Percentiles rank a stretch among this genome's conserved stretches.
Conservation (phyloP, 1,139 yeast species). For the Lodderomyces theae region DNA sequence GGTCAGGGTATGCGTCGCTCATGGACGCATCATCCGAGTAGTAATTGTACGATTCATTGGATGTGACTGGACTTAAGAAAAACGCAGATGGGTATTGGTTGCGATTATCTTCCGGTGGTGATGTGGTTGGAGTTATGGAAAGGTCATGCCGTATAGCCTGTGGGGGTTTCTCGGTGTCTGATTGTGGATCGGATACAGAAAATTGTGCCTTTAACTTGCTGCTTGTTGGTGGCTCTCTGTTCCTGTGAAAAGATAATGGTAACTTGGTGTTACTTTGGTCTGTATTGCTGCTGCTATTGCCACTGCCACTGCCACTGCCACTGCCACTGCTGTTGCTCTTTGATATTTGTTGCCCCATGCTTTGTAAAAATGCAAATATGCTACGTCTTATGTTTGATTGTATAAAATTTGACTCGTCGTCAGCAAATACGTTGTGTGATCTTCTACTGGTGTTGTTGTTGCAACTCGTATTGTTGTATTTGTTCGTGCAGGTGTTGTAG, state of each 20-base stretch:
- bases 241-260: neutral
- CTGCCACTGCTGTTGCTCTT: neutral
- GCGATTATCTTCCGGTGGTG: constrained; percentile 13
- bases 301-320: neutral
- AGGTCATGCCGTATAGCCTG: constrained; percentile 6
- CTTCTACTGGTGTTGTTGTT: neutral
- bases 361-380: constrained; percentile 2
- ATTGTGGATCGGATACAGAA: constrained; percentile 2
- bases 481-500: neutral
- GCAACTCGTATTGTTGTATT: neutral
- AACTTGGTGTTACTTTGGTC: neutral
- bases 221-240: neutral
- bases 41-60: constrained; percentile 25
- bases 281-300: neutral
- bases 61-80: constrained; percentile 36
- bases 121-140: constrained; percentile 14
- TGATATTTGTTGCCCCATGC: constrained; percentile 11
- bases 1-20: constrained; percentile 5
- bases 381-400: constrained; percentile 2
- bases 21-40: constrained; percentile 9
- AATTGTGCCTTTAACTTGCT: neutral
- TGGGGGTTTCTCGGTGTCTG: neutral
- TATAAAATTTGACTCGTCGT: constrained; percentile 1
- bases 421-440: neutral
- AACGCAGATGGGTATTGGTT: constrained; percentile 23